Evolutionary conservation across 306 rosid genomes (phyloP), one percentile per base, ranked within the genome.

Genomic region (Glycine latifolia): DNA sequence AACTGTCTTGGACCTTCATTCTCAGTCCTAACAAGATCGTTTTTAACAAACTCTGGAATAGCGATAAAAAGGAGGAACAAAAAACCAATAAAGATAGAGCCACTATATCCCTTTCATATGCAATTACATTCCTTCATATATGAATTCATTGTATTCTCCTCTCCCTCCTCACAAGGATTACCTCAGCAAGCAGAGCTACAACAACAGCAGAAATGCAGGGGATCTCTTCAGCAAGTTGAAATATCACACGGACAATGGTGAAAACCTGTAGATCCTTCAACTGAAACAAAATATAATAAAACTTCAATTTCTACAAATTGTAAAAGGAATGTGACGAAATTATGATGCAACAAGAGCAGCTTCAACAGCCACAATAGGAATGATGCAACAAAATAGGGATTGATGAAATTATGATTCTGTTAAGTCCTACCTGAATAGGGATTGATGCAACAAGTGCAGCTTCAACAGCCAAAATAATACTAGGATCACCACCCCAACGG

Each of bases 171-270:
- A 0, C 10, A 78, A 15, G 20, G 39, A 26, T 60, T 94, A 95
- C 98, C 94, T 95, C 98, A 3, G 99, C 90, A 52, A 95, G 97
- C 41, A 95, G 90, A 85, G 99, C 99, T 77, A 93, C 93, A 75
- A 93, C 98, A 77, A 93, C 99, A 15, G 99, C 99, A 87, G 99
- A 95, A 85, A 95, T 93, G 85, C 99, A 95, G 47, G 99, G 99
- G 74, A 95, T 91, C 87, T 95, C 99, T 84, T 95, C 99, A 79
- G 98, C 91, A 63, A 95, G 98, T 93, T 93, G 98, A 87, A 95
- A 95, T 84, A 95, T 95, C 74, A 95, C 96, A 58, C 99, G 98
- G 81, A 86, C 37, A 65, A 95, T 87, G 26, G 97, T 90, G 87
- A 93, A 95, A 78, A 95, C 98, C 82, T 93, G 90, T 58, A 95